Evolutionary conservation across 176 grass and related monocot genomes (phyloP).

Genomic region (Musa acuminata): DNA sequence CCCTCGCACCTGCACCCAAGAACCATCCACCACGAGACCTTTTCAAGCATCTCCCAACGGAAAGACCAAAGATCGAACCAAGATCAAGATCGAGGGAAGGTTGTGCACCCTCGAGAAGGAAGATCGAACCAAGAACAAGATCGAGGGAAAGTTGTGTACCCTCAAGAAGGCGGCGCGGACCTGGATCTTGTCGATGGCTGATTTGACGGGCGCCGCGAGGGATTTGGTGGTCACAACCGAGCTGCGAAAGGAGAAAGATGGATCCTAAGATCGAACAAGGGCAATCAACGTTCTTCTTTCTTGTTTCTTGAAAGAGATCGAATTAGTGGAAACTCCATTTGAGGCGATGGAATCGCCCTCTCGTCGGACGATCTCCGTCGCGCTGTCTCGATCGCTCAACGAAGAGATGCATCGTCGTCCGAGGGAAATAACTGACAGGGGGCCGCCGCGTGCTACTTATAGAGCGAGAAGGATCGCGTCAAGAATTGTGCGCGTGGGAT

Average conservation of each 20-base stretch:
- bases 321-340: no score
- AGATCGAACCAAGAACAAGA: neutral
- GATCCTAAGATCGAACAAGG: no score
- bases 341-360: no score
- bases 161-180: constrained; percentile 78
- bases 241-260: constrained; percentile 11
- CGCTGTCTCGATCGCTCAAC: no score
- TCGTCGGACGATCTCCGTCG: no score
- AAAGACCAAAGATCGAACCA: neutral
- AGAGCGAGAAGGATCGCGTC: no score
- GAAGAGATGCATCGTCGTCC: no score
- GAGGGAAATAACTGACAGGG: no score
- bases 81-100: neutral
- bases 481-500: no score
- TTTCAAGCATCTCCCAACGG: neutral
- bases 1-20: constrained; percentile 46
- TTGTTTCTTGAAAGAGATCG: no score
- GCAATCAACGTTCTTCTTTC: no score
- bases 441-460: no score
- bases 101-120: constrained; percentile 57
- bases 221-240: constrained; percentile 3
- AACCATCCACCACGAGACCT: neutral
- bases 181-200: constrained; percentile 62
- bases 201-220: constrained; percentile 47
- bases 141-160: constrained; percentile 16